phyloP scores from a whole-genome alignment of 805 yeast genomes.

The Starmerella khaoyaiensis region DNA sequence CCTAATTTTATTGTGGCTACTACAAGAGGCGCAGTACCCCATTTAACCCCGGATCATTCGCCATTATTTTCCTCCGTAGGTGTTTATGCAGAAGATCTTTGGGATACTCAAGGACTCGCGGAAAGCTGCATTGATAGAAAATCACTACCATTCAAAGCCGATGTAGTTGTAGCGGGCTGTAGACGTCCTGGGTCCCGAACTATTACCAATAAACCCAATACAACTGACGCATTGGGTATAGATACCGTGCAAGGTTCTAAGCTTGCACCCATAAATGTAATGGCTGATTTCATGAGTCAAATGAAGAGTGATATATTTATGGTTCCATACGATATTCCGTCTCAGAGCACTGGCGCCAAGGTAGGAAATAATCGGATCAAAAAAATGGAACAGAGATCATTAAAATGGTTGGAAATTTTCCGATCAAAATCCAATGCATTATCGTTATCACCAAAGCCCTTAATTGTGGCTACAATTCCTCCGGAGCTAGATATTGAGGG shows the following conservation, averaged over 20 bases:
- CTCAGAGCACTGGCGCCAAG: slow-evolving; percentile 20
- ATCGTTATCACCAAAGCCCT: no score
- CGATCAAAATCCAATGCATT: slow-evolving; percentile 1
- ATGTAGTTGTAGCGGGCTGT: slow-evolving; percentile 24
- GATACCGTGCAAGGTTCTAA: slow-evolving; percentile 30
- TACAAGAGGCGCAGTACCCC: slow-evolving; percentile 32
- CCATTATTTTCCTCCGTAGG: slow-evolving; percentile 21
- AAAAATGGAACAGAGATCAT: slow-evolving; percentile 29
- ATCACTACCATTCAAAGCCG: slow-evolving; percentile 24
- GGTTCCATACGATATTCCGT: slow-evolving; percentile 28
- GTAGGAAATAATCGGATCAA: slow-evolving; percentile 30
- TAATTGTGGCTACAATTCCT: slow-evolving; percentile 26
- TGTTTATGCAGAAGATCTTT: slow-evolving; percentile 30
- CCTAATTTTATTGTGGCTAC: slow-evolving; percentile 29
- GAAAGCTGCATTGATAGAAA: slow-evolving; percentile 12
- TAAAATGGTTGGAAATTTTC: slow-evolving; percentile 26
- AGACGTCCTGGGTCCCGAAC: slow-evolving; percentile 26
- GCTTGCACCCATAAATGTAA: slow-evolving; percentile 21
- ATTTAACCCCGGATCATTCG: slow-evolving; percentile 33
- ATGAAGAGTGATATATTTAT: slow-evolving; percentile 28
- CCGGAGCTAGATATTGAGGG: slow-evolving; percentile 22
- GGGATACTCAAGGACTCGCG: slow-evolving; percentile 24
- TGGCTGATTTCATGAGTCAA: slow-evolving; percentile 17
- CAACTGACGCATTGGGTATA: slow-evolving; percentile 25
- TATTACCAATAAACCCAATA: slow-evolving; percentile 26